Base-by-base conservation (phyloP, 176 grass and related monocot genomes). In the Musa troglodytarum region DNA sequence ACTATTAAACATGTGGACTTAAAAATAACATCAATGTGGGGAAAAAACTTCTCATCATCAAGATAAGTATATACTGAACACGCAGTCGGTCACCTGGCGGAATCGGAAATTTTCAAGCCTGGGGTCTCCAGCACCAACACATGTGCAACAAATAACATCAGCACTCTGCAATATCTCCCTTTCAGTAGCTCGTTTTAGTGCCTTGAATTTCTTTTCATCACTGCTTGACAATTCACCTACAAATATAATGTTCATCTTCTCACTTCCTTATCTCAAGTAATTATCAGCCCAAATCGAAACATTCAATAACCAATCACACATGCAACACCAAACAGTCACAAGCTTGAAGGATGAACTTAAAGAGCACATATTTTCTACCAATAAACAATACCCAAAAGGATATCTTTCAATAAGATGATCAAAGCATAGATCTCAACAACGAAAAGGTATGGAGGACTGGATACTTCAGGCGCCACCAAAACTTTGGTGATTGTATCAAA, bases 81-180 rank as follows among this genome's bases (percentile, higher is more conserved):
- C 4, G 34, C 34, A 43, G 34, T 43, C 34, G 4, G 66, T 79
- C 81, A 99, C 96, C 76, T 95, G 91, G 34, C 96, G 91, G 79
- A 99, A 99, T 69, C 96, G 91, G 77, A 99, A 99, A 71, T 99
- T 99, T 75, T 91, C 81, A 73, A 99, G 78, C 68, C 96, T 88
- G 52, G 96, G 96, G 69, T 99, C 96, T 85, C 96, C 91, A 83
- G 96, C 96, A 84, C 91, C 96, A 63, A 99, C 96, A 89, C 91
- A 99, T 63, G 96, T 99, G 78, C 91, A 99, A 68, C 91, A 99
- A 93, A 99, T 92, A 62, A 99, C 96, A 92, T 99, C 96, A 76
- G 96, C 96, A 83, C 91, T 99, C 69, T 99, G 96, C 43, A 99
- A 82, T 84, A 95, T 99, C 85, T 99, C 96, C 81, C 96, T 95